These are phyloP conservation scores for Eucalyptus leucophloia DNA, from an alignment of 345 rosid species.

Conservation along the genomic window DNA sequence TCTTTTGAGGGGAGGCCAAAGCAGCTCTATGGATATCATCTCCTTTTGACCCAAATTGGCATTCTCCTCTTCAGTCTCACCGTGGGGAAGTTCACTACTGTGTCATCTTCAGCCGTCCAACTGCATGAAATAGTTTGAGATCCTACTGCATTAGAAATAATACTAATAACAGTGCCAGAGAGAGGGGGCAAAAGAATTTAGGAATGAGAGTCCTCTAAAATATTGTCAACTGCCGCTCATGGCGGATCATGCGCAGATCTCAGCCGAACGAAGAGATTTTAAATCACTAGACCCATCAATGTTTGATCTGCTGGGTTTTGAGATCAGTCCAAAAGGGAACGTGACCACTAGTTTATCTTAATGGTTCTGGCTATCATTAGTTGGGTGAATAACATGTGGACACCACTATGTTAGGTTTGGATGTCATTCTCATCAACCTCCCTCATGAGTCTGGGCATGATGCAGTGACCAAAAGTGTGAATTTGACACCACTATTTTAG, in stretches of 20 bases:
- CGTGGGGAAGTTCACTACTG: constrained; percentile 79
- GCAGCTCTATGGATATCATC: background rate
- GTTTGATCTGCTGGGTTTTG: background rate
- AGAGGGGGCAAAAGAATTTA: background rate
- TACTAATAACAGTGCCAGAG: background rate
- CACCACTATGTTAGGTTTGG: background rate
- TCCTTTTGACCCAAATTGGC: constrained; percentile 83
- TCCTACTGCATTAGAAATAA: background rate
- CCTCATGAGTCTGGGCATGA: background rate
- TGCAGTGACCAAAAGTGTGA: background rate
- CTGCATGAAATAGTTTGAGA: constrained; percentile 13
- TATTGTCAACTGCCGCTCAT: background rate
- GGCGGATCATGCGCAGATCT: background rate
- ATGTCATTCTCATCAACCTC: background rate
- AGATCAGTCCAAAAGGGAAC: background rate
- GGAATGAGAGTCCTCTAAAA: background rate
- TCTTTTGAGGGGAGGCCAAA: background rate
- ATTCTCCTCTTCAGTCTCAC: constrained; percentile 79
- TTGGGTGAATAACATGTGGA: background rate
- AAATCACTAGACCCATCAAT: background rate
- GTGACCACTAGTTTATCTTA: background rate
- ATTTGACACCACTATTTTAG: background rate
- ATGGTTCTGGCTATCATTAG: background rate
- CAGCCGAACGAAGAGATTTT: background rate
- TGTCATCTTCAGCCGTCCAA: constrained; percentile 85